Percentiles rank a stretch among this genome's conserved stretches.
Conservation (phyloP, 2,329 filamentous ascomycete genomes). For the Claviceps paspali region DNA sequence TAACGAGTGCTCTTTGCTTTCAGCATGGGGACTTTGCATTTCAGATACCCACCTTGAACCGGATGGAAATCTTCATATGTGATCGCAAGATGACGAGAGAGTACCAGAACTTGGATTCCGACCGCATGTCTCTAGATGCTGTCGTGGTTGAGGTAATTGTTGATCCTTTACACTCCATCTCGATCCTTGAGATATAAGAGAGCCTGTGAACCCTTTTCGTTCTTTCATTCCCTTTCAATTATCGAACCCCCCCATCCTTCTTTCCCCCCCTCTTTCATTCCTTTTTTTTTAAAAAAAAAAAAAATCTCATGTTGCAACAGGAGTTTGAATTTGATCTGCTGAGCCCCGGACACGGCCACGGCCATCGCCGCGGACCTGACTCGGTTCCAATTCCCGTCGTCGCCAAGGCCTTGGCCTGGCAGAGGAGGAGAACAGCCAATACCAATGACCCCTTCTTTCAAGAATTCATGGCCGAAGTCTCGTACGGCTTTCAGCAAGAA, state of each 20-base stretch:
- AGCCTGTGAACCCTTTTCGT: no score
- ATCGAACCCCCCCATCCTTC: no score
- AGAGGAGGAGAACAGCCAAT: conserved; percentile 6
- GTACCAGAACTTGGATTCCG: conserved; percentile 6
- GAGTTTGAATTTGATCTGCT: conserved; percentile 8
- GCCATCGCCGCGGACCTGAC: no score
- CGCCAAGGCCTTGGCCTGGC: conserved; percentile 8
- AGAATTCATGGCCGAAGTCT: conserved; percentile 6
- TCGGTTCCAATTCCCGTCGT: conserved; percentile 7
- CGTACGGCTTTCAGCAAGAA: conserved; percentile 6
- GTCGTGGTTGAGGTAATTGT: no score
- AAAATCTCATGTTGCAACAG: no score
- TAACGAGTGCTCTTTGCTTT: not conserved
- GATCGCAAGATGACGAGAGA: conserved; percentile 7
- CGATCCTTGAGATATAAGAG: no score
- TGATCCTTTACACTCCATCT: no score
- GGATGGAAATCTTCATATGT: conserved; percentile 9
- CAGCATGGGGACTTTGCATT: conserved; percentile 6
- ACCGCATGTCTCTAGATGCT: conserved; percentile 7
- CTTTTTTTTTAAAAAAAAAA: no score
- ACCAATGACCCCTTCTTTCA: conserved; percentile 6
- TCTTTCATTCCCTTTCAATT: no score
- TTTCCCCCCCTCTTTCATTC: no score
- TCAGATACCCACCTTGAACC: conserved; percentile 8
- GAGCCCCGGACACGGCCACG: not conserved